phyloP scores from a whole-genome alignment of 1,139 yeast species.

The Candida buenavistaensis region DNA sequence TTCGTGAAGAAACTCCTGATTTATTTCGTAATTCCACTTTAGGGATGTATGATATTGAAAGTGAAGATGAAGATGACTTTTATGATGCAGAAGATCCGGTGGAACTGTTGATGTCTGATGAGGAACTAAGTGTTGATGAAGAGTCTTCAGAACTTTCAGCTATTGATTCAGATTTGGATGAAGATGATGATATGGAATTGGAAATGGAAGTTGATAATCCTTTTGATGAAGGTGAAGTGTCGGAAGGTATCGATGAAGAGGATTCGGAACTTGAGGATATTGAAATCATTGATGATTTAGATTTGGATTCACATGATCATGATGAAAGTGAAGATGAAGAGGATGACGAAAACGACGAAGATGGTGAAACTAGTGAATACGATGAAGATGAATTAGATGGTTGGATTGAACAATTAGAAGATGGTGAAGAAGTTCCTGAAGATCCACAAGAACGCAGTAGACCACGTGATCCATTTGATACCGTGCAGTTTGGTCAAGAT shows the following conservation, averaged over 20 bases:
- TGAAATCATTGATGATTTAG: constrained; percentile 46
- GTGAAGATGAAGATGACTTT: constrained; percentile 46
- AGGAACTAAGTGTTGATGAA: constrained; percentile 17
- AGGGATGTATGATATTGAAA: constrained; percentile 86
- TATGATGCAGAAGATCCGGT: constrained; percentile 25
- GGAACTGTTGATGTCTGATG: constrained; percentile 36
- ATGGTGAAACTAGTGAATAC: constrained; percentile 33
- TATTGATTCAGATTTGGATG: constrained; percentile 26
- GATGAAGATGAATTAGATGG: constrained; percentile 46
- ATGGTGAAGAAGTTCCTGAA: constrained; percentile 19
- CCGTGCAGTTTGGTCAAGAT: constrained; percentile 9
- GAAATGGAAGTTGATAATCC: constrained; percentile 11
- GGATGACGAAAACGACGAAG: constrained; percentile 11
- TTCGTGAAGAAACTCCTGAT: constrained; percentile 78
- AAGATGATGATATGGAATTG: constrained; percentile 21
- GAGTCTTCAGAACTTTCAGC: constrained; percentile 27
- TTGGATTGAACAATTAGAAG: constrained; percentile 46
- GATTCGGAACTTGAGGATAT: constrained; percentile 31
- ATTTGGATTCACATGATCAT: constrained; percentile 27
- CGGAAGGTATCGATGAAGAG: constrained; percentile 19
- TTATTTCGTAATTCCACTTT: constrained; percentile 83
- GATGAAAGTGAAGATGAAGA: constrained; percentile 27
- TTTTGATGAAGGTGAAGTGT: constrained; percentile 19
- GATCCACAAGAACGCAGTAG: constrained; percentile 13
- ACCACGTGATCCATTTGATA: constrained; percentile 7